Evolutionary conservation across 2,329 filamentous ascomycete species (phyloP), one percentile per base, ranked within the genome.

Genomic region (Trichoderma simmonsii): DNA sequence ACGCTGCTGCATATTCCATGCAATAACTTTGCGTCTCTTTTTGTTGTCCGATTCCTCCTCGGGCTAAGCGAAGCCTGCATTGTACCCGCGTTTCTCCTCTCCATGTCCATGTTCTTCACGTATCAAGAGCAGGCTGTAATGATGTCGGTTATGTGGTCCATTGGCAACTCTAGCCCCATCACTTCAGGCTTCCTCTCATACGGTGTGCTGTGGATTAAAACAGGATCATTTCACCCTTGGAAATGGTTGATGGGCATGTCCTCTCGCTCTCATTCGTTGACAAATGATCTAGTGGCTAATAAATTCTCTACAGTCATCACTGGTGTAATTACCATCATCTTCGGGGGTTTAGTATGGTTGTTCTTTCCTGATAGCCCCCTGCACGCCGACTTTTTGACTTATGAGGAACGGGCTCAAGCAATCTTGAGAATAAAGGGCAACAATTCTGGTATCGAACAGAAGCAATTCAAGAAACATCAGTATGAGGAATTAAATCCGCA

Each of bases 71-170:
- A 79, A 60, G 77, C 75, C 0, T 76, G 73, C 28, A 76, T 76
- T 3, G 75, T 76, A 5, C 75, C 75, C 1, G 70, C 75, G 1
- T 76, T 76, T 28, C 51, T 76, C 4, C 73, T 78, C 24, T 75
- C 73, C 36, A 70, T 78, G 73, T 81, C 79, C 5, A 81, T 82
- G 78, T 81, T 81, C 67, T 81, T 80, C 72, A 81, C 78, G 1
- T 81, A 80, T 61, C 74, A 78, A 14, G 80, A 82, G 71, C 81
- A 82, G 63, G 75, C 77, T 4, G 75, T 78, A 1, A 28, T 78
- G 64, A 78, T 79, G 81, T 80, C 80, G 1, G 77, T 80, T n/a
- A 82, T 82, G 80, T 83, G 81, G 81, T 80, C 81, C 4, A 77
- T 81, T 30, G 81, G 81, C 1, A 82, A 81, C 67, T 76, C 75